phyloP scores from a whole-genome alignment of 1,139 yeast genomes.

The Yamadazyma atmosphaerica region DNA sequence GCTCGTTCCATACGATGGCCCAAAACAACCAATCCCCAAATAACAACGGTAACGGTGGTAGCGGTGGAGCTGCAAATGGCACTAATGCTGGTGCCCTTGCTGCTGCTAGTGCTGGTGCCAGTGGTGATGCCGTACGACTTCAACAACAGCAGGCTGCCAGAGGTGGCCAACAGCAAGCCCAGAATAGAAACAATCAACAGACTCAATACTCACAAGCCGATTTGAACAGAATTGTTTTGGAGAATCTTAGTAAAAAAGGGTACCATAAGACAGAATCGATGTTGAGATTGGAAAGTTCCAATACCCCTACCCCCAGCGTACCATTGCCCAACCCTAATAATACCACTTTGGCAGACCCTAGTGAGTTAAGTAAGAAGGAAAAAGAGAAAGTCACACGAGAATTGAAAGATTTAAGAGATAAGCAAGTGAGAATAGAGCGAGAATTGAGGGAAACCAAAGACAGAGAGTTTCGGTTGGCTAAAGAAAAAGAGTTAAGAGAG shows the following conservation, averaged over 20 bases:
- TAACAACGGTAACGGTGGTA: too few species aligned
- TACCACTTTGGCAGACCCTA: slow-evolving; percentile 43
- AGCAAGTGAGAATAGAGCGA: slow-evolving; percentile 34
- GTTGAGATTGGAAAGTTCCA: slow-evolving; percentile 84
- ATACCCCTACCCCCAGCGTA: slow-evolving; percentile 59
- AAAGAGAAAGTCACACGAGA: slow-evolving; percentile 34
- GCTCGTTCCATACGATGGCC: background rate
- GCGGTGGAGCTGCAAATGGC: background rate
- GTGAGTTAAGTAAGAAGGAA: slow-evolving; percentile 28
- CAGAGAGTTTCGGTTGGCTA: slow-evolving; percentile 40
- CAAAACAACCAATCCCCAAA: slow-evolving; percentile 1
- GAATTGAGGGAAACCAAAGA: slow-evolving; percentile 43
- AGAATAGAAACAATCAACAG: slow-evolving; percentile 2
- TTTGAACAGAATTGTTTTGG: slow-evolving; percentile 85
- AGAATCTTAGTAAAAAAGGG: slow-evolving; percentile 90
- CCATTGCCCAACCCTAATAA: slow-evolving; percentile 49
- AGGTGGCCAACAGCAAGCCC: slow-evolving; percentile 13
- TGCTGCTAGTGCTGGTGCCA: background rate
- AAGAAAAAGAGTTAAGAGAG: slow-evolving; percentile 44
- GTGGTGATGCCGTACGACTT: slow-evolving; percentile 4
- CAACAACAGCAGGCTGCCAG: slow-evolving; percentile 14
- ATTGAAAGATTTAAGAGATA: slow-evolving; percentile 42
- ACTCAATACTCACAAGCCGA: slow-evolving; percentile 64
- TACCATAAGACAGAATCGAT: slow-evolving; percentile 92
- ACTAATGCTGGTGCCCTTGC: background rate